phyloP scores from a whole-genome alignment of 352 stramenopile species.

The Peronospora tabacina region DNA sequence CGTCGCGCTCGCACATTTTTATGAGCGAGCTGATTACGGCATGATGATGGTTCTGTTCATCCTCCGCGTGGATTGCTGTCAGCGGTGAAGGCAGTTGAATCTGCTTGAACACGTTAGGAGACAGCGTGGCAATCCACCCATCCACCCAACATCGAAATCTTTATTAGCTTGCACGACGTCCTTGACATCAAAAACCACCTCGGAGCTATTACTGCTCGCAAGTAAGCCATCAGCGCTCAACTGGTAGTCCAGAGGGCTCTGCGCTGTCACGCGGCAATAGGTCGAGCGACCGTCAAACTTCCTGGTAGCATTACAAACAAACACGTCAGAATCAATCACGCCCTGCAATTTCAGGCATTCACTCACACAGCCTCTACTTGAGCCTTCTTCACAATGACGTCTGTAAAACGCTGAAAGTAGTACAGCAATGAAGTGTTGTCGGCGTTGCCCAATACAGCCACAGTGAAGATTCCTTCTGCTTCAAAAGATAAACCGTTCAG shows the following conservation, averaged over 20 bases:
- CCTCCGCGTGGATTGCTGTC: constrained; percentile 18
- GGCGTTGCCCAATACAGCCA: constrained; percentile 13
- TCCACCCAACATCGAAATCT: constrained; percentile 24
- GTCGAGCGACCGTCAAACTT: constrained; percentile 31
- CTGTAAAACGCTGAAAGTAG: constrained; percentile 42
- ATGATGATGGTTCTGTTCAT: constrained; percentile 28
- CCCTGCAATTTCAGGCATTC: neutral
- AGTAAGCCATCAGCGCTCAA: constrained; percentile 24
- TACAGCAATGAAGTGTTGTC: constrained; percentile 11
- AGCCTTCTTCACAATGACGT: constrained; percentile 30
- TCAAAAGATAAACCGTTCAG: too few relatives aligned
- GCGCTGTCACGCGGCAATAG: constrained; percentile 40
- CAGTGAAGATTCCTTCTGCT: too few relatives aligned
- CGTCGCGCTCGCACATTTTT: constrained; percentile 34
- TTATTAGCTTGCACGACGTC: constrained; percentile 25
- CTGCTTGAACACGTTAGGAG: constrained; percentile 17
- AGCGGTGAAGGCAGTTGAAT: constrained; percentile 43
- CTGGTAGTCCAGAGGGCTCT: constrained; percentile 27
- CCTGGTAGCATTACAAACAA: constrained; percentile 10
- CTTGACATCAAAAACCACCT: constrained; percentile 29
- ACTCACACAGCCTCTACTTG: constrained; percentile 21
- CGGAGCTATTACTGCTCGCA: constrained; percentile 34
- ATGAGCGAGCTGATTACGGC: constrained; percentile 42
- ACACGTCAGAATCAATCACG: neutral
- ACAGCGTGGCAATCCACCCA: constrained; percentile 36